Evolutionary conservation across 768 basidiomycete species (phyloP), one percentile per base, ranked within the genome.

Genomic region (Daedalea quercina): DNA sequence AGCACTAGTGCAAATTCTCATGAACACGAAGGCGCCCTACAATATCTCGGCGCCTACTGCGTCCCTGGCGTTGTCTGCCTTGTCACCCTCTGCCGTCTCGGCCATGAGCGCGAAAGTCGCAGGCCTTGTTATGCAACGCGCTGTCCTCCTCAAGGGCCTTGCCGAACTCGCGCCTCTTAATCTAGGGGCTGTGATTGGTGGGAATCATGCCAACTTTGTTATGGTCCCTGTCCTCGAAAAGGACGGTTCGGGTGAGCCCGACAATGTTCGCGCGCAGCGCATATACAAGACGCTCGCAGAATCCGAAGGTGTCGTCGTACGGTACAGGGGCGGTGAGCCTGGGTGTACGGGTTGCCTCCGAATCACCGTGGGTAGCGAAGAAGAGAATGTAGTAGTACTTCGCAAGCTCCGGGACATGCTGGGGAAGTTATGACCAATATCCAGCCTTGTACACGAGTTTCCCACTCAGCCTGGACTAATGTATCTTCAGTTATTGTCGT

Each of bases 21-120:
- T 83, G 54, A 98, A 98, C 67, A 89, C 94, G 24, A 99, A 99
- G 67, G 96, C 95, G 0, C 96, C 96, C 0, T 99, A 98, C 74
- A 97, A 96, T 68, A 83, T 99, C 59, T 94, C 94, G 15, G 79
- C 86, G 0, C 94, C 94, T 0, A 92, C 92, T 6, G 91, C 95
- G 12, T 70, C 81, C 25, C 80, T 97, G 22, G 94, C 93, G 0
- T 67, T 84, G 15, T 74, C 86, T 9, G 92, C 95, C 0, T 79
- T 97, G 26, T 80, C 88, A 0, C 76, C 82, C 2, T 62, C 68
- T 17, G 84, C 89, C 2, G 59, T 96, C 12, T 54, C 68, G 1
- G 56, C 65, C 17, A 94, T 94, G 87, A 76, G 73, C n/a, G 37
- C 62, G 42, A 90, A 91, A 64, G 74, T 88, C 8, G 49, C 67